Conservation (phyloP, 1,284 basidiomycete genomes). For the Papiliotrema nemorosa region DNA sequence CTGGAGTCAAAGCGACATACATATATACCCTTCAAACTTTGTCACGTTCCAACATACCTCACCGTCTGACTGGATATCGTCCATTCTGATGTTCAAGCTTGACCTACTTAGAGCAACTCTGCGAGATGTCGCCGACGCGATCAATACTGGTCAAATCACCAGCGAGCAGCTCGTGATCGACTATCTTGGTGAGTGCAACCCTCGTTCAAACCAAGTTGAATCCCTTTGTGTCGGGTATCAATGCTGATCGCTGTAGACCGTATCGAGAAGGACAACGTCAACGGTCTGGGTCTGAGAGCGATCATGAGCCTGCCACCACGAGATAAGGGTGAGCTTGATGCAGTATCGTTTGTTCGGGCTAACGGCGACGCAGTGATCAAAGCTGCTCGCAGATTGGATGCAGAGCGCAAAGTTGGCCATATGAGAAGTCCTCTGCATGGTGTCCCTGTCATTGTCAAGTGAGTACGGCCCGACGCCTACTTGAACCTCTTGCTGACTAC, state of each 20-base stretch:
- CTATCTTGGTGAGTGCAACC: slow-evolving; percentile 4
- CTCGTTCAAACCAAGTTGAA: neutral
- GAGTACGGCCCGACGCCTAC: neutral
- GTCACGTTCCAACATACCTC: no score
- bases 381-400: slow-evolving; percentile 16
- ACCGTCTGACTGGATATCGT: no score
- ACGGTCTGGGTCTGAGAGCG: slow-evolving; percentile 16
- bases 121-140: slow-evolving; percentile 7
- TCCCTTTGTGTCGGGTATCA: no score
- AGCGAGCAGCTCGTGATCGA: slow-evolving; percentile 6
- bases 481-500: neutral
- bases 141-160: slow-evolving; percentile 12
- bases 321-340: slow-evolving; percentile 1
- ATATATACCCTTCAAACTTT: no score
- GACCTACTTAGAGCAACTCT: slow-evolving; percentile 3
- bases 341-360: neutral
- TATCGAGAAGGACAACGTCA: slow-evolving; percentile 14
- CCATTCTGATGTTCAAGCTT: neutral
- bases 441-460: slow-evolving; percentile 27
- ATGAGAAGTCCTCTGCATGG: slow-evolving; percentile 18
- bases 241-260: neutral
- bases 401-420: slow-evolving; percentile 11
- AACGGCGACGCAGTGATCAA: slow-evolving; percentile 4
- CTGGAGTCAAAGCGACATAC: no score
- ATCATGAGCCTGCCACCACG: slow-evolving; percentile 12